Evolutionary conservation across 75 land plant species (phyloP).

Genomic region (Pinus tabuliformis): DNA sequence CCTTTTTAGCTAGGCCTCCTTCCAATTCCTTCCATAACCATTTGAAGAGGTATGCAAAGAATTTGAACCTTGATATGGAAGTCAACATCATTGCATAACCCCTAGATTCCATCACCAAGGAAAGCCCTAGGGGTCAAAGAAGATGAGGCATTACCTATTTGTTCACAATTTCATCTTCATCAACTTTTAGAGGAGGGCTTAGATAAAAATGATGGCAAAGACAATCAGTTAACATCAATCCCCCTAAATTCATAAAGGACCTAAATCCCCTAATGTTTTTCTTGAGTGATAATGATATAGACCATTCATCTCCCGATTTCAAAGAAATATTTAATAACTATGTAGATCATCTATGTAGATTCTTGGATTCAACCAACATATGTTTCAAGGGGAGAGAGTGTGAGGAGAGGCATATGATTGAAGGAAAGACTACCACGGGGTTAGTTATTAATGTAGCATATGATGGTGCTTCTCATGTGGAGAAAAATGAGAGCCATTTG

Average conservation of each 20-base stretch:
- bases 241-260: slow-evolving; percentile 18
- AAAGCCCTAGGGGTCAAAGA: slow-evolving; percentile 13
- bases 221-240: background rate
- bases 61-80: slow-evolving; percentile 52
- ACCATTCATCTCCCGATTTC: too few species aligned
- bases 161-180: slow-evolving; percentile 58
- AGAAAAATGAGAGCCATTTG: too few species aligned
- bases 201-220: background rate
- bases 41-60: slow-evolving; percentile 55
- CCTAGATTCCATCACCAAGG: slow-evolving; percentile 29
- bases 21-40: slow-evolving; percentile 35
- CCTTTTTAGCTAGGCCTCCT: slow-evolving; percentile 32
- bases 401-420: too few species aligned
- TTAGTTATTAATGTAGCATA: too few species aligned
- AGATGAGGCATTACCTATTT: slow-evolving; percentile 48
- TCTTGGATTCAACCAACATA: too few species aligned
- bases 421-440: too few species aligned
- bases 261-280: slow-evolving; percentile 52
- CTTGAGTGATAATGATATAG: slow-evolving; percentile 51
- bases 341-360: too few species aligned
- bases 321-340: too few species aligned
- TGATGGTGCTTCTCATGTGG: too few species aligned
- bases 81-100: slow-evolving; percentile 7
- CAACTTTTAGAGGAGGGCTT: slow-evolving; percentile 17
- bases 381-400: too few species aligned